These are phyloP conservation scores for Phallus indusiatus DNA, from an alignment of 768 basidiomycete genomes.

Conservation along the genomic window DNA sequence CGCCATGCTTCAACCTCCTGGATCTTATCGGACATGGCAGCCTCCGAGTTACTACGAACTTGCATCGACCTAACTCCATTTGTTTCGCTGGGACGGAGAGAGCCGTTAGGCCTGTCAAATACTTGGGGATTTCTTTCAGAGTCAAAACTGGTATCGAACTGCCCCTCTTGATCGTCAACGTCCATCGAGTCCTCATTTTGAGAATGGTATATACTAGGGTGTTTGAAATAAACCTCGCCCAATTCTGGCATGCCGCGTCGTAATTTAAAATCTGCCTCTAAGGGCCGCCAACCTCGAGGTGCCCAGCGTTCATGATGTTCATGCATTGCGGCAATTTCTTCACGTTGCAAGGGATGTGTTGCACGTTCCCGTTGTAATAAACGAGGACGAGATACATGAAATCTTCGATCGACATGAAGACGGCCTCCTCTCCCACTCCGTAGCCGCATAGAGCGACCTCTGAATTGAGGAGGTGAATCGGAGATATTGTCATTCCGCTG, in stretches of 20 bases:
- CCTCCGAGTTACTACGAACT: background rate
- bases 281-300: slow-evolving; percentile 3
- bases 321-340: background rate
- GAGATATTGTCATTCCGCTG: slow-evolving; percentile 24
- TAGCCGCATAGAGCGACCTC: slow-evolving; percentile 46
- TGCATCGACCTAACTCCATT: background rate
- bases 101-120: background rate
- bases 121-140: background rate
- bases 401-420: slow-evolving; percentile 61
- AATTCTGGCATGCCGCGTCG: background rate
- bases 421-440: slow-evolving; percentile 82
- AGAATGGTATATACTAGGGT: slow-evolving; percentile 1
- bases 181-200: background rate
- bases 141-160: background rate
- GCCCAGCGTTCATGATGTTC: background rate
- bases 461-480: slow-evolving; percentile 20
- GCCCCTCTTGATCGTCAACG: background rate
- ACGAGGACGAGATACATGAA: slow-evolving; percentile 18
- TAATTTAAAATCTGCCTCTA: background rate
- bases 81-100: background rate
- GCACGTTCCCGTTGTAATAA: slow-evolving; percentile 5
- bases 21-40: background rate
- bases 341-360: background rate
- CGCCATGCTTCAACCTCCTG: slow-evolving; percentile 2
- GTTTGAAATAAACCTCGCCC: slow-evolving; percentile 1